Base-by-base conservation (phyloP, 202 grass and related monocot species). In the Miscanthus sacchariflorus region DNA sequence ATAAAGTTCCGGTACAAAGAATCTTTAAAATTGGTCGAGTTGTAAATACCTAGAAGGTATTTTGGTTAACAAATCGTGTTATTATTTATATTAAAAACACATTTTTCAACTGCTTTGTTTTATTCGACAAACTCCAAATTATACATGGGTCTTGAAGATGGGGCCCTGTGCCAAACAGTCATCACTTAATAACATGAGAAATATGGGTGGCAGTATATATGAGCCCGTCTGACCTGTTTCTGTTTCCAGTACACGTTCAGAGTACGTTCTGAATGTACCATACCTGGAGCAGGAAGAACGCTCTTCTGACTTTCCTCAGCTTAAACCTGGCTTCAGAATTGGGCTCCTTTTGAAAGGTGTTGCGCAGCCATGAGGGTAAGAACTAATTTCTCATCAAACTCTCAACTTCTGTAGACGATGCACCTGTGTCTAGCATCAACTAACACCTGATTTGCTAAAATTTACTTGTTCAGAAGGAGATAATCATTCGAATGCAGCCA, bases 391-490 rank as follows among this genome's bases (percentile, higher is more conserved):
- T 0, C 14, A 7, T 27, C 0, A 18, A 17, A 77, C 27, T 68
- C 56, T 38, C 46, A 11, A 21, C 7, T 35, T 76, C 46, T 35
- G 43, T 24, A 27, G 44, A 50, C 21, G 56, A n/a, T 19, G 45
- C 45, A 11, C 24, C 12, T 63, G 49, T 63, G 49, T 44, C 14
- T 52, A 36, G 18, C 35, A 23, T 13, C 36, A 13, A 61, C 13
- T 68, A 44, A 61, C 68, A 48, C 3, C 9, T 69, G 18, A 84
- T 83, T 10, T 36, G 44, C 11, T 12, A 17, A 6, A 43, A 10
- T 43, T 27, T 39, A 39, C 38, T 81, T 80, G 1, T 74, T 46
- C 64, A 88, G 82, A 81, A 81, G 90, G 90, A 85, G 90, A 88
- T 91, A 10, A 48, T 91, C 71, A 81, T 91, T 17, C 63, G 82